These are phyloP conservation scores for Paxillus involutus DNA, from an alignment of 768 basidiomycete species.

Conservation along the genomic window DNA sequence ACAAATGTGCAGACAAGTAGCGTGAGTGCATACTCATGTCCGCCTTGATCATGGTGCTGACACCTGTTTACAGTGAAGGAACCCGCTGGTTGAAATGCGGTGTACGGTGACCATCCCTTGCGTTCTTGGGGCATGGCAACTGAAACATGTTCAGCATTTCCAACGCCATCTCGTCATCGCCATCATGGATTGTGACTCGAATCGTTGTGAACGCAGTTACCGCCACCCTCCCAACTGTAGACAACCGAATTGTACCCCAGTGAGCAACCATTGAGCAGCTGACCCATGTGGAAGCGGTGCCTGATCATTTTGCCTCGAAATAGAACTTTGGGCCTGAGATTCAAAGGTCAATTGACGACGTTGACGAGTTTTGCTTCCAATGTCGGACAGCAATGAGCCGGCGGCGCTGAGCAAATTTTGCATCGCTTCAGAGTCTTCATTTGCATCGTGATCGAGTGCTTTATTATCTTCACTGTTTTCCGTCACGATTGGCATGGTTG, in stretches of 20 bases:
- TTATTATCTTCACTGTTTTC: background rate
- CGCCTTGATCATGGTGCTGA: background rate
- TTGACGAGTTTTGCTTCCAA: constrained; percentile 69
- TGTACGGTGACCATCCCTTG: constrained; percentile 39
- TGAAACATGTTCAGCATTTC: constrained; percentile 56
- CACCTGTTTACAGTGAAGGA: constrained; percentile 55
- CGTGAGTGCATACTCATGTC: constrained; percentile 49
- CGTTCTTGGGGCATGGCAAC: constrained; percentile 1
- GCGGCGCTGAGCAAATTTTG: constrained; percentile 14
- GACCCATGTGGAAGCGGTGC: constrained; percentile 9
- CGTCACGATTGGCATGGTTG: constrained; percentile 20
- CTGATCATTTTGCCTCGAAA: constrained; percentile 6
- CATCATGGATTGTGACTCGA: constrained; percentile 72
- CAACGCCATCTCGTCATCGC: constrained; percentile 73
- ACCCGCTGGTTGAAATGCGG: constrained; percentile 74
- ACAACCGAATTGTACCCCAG: constrained; percentile 54
- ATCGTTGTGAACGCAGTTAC: constrained; percentile 61
- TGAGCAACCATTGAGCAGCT: constrained; percentile 33
- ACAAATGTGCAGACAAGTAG: constrained; percentile 72
- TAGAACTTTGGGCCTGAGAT: constrained; percentile 71
- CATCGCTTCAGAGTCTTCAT: background rate
- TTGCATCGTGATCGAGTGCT: background rate
- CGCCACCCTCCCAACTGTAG: constrained; percentile 59
- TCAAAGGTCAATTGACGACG: constrained; percentile 65
- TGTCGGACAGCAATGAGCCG: constrained; percentile 60